Base-by-base conservation (phyloP, 2,329 filamentous ascomycete genomes). In the Diplodia seriata region DNA sequence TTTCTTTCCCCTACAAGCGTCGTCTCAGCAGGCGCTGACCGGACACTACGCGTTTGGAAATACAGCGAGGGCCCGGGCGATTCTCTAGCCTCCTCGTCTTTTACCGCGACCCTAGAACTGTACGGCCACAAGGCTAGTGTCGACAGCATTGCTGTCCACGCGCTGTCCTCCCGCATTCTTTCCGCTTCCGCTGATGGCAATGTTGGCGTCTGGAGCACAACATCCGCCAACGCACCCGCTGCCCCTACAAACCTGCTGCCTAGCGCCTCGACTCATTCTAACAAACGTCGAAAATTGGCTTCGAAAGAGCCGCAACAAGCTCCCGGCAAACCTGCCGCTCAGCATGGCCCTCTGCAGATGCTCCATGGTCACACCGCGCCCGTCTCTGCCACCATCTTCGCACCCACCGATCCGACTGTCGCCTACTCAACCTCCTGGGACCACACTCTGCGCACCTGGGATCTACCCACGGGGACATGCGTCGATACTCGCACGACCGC, bases 391-490 rank as follows among this genome's bases (percentile, higher is more conserved):
- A 91, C 90, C 47, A 85, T 93, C 57, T 98, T 99, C 83, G 92
- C 97, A 79, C 90, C 90, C 4, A 85, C 88, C 66, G 94, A 98
- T 80, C 81, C 89, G 12, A 97, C 92, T 15, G 92, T 97, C 50
- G 94, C 91, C 56, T 98, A 99, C 84, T 94, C 93, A 1, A 89
- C 90, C 26, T 97, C 93, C 20, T 91, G 92, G 82, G 96, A 99
- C 82, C 94, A 97, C 83, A 91, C 91, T 1, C 84, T 98, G 73
- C 90, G 90, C 71, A 98, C 95, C 0, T 91, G 97, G 82, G 95
- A 99, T 82, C 85, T 99, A 56, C 90, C 93, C 0, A 97, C 94
- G 1, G 85, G 87, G 66, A 83, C 85, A 33, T 87, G 92, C 69
- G 93, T 98, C 51, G 92, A 92, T 76, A 92, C 92, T 4, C 86